These are phyloP conservation scores for Emydomyces testavorans DNA, from an alignment of 2,329 filamentous ascomycete genomes.

Conservation along the genomic window DNA sequence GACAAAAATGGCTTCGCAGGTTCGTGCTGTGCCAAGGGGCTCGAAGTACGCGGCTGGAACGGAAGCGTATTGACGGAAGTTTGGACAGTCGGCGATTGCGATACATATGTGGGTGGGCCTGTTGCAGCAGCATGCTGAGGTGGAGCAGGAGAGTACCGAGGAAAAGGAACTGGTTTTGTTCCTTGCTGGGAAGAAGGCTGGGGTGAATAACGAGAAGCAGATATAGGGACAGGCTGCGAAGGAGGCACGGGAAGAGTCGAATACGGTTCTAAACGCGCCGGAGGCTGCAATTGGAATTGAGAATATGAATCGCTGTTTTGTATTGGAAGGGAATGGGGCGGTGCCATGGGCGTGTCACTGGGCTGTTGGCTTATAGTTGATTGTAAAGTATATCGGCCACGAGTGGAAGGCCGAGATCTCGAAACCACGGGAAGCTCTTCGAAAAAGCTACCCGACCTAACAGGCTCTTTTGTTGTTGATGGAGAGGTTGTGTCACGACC, in stretches of 20 bases:
- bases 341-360: slow-evolving; percentile 20
- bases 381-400: slow-evolving; percentile 33
- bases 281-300: slow-evolving; percentile 24
- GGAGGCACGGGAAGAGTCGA: slow-evolving; percentile 19
- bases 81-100: slow-evolving; percentile 27
- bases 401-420: slow-evolving; percentile 47
- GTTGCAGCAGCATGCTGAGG: slow-evolving; percentile 24
- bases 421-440: slow-evolving; percentile 59
- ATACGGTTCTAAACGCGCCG: slow-evolving; percentile 27
- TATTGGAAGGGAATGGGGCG: slow-evolving; percentile 17
- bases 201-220: slow-evolving; percentile 33
- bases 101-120: slow-evolving; percentile 30
- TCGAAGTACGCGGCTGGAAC: slow-evolving; percentile 54
- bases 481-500: slow-evolving; percentile 12
- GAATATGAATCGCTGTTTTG: slow-evolving; percentile 22
- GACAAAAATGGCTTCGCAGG: background rate
- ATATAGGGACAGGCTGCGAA: slow-evolving; percentile 13
- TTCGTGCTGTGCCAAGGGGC: slow-evolving; percentile 46
- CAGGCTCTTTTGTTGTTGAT: slow-evolving; percentile 11
- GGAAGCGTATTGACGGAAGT: slow-evolving; percentile 29
- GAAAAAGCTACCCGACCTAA: slow-evolving; percentile 49
- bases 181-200: slow-evolving; percentile 27
- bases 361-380: slow-evolving; percentile 22
- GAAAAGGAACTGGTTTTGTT: slow-evolving; percentile 28
- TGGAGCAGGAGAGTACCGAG: slow-evolving; percentile 39